These are phyloP conservation scores for Melaleuca quinquenervia DNA, from an alignment of 345 rosid genomes.

Conservation along the genomic window DNA sequence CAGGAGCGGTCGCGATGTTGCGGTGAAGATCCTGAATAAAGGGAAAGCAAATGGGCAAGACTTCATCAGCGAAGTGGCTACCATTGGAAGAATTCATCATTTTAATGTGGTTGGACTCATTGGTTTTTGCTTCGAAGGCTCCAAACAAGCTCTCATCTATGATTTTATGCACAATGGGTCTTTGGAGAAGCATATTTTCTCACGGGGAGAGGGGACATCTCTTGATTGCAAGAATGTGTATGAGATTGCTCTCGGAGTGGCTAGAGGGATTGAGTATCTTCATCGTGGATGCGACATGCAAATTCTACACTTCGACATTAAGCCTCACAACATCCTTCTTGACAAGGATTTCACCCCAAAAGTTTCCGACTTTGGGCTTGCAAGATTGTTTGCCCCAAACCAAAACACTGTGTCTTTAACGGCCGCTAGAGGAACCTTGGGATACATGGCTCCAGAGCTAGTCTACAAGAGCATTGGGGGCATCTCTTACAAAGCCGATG, in stretches of 20 bases:
- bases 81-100: neutral
- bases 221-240: neutral
- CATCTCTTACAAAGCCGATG: neutral
- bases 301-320: neutral
- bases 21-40: no score
- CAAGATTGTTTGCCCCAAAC: accelerated
- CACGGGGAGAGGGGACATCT: neutral
- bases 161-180: neutral
- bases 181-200: neutral
- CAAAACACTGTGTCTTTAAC: accelerated
- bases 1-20: accelerated
- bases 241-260: neutral
- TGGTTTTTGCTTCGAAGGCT: neutral
- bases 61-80: neutral
- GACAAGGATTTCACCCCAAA: neutral
- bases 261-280: neutral
- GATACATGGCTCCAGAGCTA: neutral
- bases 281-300: neutral
- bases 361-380: neutral
- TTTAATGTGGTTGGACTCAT: neutral
- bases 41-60: neutral
- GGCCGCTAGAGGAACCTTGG: neutral
- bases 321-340: neutral
- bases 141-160: neutral
- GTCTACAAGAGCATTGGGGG: neutral